Conservation (phyloP, 352 stramenopile genomes). For the Blastocystis sp. region DNA sequence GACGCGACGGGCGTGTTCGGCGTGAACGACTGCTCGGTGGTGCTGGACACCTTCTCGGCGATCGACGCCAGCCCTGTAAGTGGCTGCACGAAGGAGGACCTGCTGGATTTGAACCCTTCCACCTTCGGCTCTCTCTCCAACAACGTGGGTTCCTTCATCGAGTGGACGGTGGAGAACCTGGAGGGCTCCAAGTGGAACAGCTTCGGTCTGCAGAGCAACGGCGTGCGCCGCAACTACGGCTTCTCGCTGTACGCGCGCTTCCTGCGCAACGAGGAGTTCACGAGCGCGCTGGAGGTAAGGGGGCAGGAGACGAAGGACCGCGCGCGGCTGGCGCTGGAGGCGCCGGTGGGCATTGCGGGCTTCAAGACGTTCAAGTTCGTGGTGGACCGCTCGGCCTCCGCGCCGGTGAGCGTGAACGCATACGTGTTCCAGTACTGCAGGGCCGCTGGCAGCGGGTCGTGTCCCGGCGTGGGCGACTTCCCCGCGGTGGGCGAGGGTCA, state of each 20-base stretch:
- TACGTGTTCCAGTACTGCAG: constrained; percentile 28
- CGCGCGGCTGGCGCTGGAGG: background rate
- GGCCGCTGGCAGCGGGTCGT: background rate
- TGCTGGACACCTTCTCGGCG: constrained; percentile 18
- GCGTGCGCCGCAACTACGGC: background rate
- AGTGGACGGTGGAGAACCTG: constrained; percentile 49
- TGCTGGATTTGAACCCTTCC: constrained; percentile 40
- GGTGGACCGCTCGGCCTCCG: background rate
- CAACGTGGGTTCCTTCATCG: background rate
- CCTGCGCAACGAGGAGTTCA: background rate
- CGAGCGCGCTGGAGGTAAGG: background rate
- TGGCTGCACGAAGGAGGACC: background rate
- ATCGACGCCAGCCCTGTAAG: background rate
- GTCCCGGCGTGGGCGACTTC: background rate
- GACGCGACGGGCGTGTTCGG: constrained; percentile 39
- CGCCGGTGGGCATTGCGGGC: constrained; percentile 20
- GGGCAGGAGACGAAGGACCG: background rate
- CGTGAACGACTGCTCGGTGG: constrained; percentile 23
- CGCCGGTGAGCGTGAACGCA: background rate
- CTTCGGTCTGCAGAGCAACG: background rate
- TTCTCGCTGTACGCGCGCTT: background rate
- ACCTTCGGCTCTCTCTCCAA: background rate
- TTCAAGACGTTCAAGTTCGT: constrained; percentile 7
- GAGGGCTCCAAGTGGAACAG: constrained; percentile 28
- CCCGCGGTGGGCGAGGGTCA: constrained; percentile 37